phyloP scores from a whole-genome alignment of 352 stramenopile genomes.

The Globisporangium ultimum region DNA sequence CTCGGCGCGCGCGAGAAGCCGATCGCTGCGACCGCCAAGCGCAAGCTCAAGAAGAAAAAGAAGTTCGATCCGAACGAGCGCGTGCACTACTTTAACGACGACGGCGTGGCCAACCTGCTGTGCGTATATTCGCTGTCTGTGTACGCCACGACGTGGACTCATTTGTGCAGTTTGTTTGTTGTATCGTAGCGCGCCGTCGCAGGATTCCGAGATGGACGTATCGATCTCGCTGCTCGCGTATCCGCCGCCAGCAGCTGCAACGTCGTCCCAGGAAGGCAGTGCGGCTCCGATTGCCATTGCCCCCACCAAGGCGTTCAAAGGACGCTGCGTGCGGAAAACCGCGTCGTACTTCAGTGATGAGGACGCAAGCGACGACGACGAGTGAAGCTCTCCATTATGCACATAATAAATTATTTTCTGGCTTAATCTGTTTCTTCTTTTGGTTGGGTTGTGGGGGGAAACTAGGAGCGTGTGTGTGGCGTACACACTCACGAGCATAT shows the following conservation, averaged over 20 bases:
- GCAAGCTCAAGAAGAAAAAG: slow-evolving; percentile 62
- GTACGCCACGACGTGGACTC: neutral
- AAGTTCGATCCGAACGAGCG: slow-evolving; percentile 56
- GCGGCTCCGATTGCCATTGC: too few species aligned
- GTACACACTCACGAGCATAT: too few species aligned
- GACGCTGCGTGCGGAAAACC: slow-evolving; percentile 31
- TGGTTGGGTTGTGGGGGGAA: too few species aligned
- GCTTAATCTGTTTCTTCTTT: slow-evolving; percentile 1
- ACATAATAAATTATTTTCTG: slow-evolving; percentile 30
- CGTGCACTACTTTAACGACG: slow-evolving; percentile 66
- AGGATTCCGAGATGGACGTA: slow-evolving; percentile 44
- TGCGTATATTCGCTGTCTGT: slow-evolving; percentile 24
- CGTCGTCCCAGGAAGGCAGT: neutral
- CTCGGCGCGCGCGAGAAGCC: slow-evolving; percentile 68
- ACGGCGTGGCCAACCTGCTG: slow-evolving; percentile 61
- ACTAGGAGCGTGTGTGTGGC: neutral
- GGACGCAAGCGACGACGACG: slow-evolving; percentile 58
- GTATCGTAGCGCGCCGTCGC: slow-evolving; percentile 36
- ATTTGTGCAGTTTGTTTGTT: slow-evolving; percentile 6
- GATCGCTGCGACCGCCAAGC: slow-evolving; percentile 21
- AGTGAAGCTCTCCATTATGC: slow-evolving; percentile 10
- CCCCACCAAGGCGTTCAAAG: neutral
- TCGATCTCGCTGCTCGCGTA: slow-evolving; percentile 73
- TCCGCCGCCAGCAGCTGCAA: slow-evolving; percentile 17
- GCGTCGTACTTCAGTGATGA: slow-evolving; percentile 78